A percentile compares a stretch with the other conserved stretches of the same genome.
These are phyloP conservation scores for Beauveria asiatica DNA, from an alignment of 2,329 filamentous ascomycete species.

Conservation along the genomic window DNA sequence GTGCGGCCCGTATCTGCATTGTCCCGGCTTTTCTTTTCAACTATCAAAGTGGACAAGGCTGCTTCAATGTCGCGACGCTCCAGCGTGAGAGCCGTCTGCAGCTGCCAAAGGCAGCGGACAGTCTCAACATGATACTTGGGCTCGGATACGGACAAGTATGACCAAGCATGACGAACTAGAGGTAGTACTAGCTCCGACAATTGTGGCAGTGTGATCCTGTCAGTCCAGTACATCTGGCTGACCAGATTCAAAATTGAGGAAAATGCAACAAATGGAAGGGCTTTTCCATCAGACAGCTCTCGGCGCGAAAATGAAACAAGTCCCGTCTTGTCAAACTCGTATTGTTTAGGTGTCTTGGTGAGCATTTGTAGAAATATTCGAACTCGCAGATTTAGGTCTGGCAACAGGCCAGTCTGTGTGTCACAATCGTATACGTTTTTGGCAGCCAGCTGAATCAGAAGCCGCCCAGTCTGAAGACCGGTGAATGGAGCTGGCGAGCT, in stretches of 20 bases:
- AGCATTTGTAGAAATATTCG: slow-evolving; percentile 51
- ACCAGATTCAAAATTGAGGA: slow-evolving; percentile 51
- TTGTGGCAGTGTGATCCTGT: slow-evolving; percentile 42
- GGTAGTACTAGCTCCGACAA: slow-evolving; percentile 56
- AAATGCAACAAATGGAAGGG: slow-evolving; percentile 45
- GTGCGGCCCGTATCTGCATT: slow-evolving; percentile 55
- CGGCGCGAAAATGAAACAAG: slow-evolving; percentile 43
- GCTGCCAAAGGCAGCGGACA: slow-evolving; percentile 74
- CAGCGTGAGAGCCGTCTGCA: slow-evolving; percentile 64
- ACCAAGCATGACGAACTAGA: slow-evolving; percentile 68
- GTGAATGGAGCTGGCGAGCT: slow-evolving; percentile 51
- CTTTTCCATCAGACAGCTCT: slow-evolving; percentile 31
- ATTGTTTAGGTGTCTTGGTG: slow-evolving; percentile 39
- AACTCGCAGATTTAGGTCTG: slow-evolving; percentile 47
- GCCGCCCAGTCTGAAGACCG: slow-evolving; percentile 45
- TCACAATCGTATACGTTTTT: slow-evolving; percentile 41
- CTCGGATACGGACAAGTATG: slow-evolving; percentile 67
- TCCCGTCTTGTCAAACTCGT: slow-evolving; percentile 34
- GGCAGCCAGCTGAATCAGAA: slow-evolving; percentile 54
- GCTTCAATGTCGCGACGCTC: slow-evolving; percentile 71
- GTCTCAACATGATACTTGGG: slow-evolving; percentile 95
- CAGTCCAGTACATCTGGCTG: slow-evolving; percentile 46
- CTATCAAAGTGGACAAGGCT: slow-evolving; percentile 61
- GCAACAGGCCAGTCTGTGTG: slow-evolving; percentile 28
- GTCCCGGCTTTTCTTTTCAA: slow-evolving; percentile 37